Evolutionary conservation across 1,284 basidiomycete genomes (phyloP).

Genomic region (Chiua sp.): DNA sequence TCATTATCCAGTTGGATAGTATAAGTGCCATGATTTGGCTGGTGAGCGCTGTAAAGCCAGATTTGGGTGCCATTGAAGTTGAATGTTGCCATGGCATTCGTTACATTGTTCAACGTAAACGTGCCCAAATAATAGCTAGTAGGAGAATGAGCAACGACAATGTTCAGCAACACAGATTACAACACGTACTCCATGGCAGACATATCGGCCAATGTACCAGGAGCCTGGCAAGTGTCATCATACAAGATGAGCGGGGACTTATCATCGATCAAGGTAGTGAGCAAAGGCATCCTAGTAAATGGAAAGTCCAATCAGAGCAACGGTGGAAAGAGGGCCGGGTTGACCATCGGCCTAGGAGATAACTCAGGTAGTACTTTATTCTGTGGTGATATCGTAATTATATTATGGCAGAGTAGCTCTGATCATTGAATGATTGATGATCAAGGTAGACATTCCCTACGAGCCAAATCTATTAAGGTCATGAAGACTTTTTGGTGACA

Average conservation of each 20-base stretch:
- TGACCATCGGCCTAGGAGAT: not conserved
- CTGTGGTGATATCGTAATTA: not conserved
- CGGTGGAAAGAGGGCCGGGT: not conserved
- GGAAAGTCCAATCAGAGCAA: not conserved
- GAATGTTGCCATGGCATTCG: conserved; percentile 33
- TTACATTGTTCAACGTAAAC: conserved; percentile 34
- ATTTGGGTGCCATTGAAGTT: conserved; percentile 44
- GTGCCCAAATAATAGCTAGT: conserved; percentile 38
- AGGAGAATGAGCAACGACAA: not conserved
- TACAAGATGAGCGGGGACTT: conserved; percentile 37
- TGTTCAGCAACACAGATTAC: not conserved
- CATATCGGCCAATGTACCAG: conserved; percentile 19
- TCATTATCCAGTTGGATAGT: conserved; percentile 36
- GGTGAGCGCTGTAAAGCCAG: conserved; percentile 40
- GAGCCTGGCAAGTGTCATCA: conserved; percentile 28
- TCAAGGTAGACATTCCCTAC: too few relatives aligned
- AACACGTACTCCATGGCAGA: conserved; percentile 23
- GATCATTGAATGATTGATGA: too few relatives aligned
- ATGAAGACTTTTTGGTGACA: too few relatives aligned
- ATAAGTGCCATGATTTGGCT: conserved; percentile 39
- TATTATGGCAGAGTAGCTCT: too few relatives aligned
- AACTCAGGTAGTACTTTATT: not conserved
- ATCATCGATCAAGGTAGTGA: conserved; percentile 34
- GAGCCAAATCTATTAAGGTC: too few relatives aligned
- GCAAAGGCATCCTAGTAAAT: conserved; percentile 30